Evolutionary conservation across 371 early-diverging fungal species (phyloP).

Genomic region (Mortierella sp.): DNA sequence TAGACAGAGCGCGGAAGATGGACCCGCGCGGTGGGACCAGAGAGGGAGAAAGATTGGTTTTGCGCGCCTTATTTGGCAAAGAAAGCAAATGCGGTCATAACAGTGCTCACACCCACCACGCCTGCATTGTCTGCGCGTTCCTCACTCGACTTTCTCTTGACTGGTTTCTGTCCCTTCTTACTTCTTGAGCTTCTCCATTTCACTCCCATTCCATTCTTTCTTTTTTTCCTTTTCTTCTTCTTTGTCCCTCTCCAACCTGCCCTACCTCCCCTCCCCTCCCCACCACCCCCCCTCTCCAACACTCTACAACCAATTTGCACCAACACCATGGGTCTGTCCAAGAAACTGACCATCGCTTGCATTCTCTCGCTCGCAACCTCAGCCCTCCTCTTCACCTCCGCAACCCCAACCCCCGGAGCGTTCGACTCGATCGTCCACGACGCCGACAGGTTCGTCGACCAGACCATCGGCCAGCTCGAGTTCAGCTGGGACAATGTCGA

Average conservation of each 20-base stretch:
- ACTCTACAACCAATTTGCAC: neutral
- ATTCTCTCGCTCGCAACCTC: constrained; percentile 57
- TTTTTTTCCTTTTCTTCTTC: neutral
- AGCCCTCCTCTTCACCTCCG: constrained; percentile 39
- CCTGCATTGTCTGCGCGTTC: too few relatives aligned
- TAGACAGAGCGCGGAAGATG: neutral
- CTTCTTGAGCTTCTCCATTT: neutral
- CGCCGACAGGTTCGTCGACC: constrained; percentile 55
- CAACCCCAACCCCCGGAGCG: constrained; percentile 33
- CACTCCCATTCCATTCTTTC: neutral
- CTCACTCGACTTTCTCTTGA: neutral
- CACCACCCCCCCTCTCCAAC: neutral
- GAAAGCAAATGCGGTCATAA: neutral
- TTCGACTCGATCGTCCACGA: constrained; percentile 33
- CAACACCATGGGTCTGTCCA: constrained; percentile 46
- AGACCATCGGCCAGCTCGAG: constrained; percentile 36
- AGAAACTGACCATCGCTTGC: constrained; percentile 45
- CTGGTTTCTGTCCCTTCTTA: neutral
- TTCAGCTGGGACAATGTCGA: constrained; percentile 55
- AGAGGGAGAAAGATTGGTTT: neutral
- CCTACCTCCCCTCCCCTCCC: neutral
- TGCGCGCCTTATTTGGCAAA: constrained; percentile 2
- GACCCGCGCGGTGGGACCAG: neutral
- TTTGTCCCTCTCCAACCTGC: neutral
- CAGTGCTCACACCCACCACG: neutral